phyloP scores from a whole-genome alignment of 805 yeast species.

The Metschnikowia lochheadii region DNA sequence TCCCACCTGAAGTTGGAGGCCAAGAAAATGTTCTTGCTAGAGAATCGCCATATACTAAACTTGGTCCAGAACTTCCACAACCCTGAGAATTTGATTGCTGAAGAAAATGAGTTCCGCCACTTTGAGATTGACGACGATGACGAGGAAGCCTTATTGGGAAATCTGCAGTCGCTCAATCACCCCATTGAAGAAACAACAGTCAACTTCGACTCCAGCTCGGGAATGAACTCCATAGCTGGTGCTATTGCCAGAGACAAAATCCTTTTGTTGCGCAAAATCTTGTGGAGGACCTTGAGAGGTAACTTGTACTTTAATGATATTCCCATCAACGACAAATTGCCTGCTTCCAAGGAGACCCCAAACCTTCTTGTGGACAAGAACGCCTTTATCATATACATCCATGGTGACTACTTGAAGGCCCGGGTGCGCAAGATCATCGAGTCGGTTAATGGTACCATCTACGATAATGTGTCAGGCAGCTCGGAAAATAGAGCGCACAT shows the following conservation, averaged over 20 bases:
- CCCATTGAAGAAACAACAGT: conserved; percentile 18
- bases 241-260: conserved; percentile 33
- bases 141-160: conserved; percentile 27
- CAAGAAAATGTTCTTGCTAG: conserved; percentile 24
- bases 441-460: conserved; percentile 37
- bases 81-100: conserved; percentile 14
- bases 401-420: conserved; percentile 35
- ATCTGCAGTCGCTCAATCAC: conserved; percentile 21
- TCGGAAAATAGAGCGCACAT: conserved; percentile 23
- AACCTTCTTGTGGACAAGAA: conserved; percentile 26
- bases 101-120: conserved; percentile 16
- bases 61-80: conserved; percentile 33
- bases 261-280: conserved; percentile 34
- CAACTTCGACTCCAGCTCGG: conserved; percentile 18
- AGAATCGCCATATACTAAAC: conserved; percentile 34
- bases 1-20: conserved; percentile 27
- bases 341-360: conserved; percentile 16
- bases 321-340: conserved; percentile 23
- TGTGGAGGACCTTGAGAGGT: conserved; percentile 43
- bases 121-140: conserved; percentile 24
- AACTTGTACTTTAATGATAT: conserved; percentile 39
- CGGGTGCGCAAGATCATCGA: conserved; percentile 34
- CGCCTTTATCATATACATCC: conserved; percentile 37
- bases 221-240: conserved; percentile 34
- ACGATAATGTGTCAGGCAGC: conserved; percentile 34